Evolutionary conservation across 441 rosid genomes (phyloP).

Genomic region (Flueggea neowawraea): DNA sequence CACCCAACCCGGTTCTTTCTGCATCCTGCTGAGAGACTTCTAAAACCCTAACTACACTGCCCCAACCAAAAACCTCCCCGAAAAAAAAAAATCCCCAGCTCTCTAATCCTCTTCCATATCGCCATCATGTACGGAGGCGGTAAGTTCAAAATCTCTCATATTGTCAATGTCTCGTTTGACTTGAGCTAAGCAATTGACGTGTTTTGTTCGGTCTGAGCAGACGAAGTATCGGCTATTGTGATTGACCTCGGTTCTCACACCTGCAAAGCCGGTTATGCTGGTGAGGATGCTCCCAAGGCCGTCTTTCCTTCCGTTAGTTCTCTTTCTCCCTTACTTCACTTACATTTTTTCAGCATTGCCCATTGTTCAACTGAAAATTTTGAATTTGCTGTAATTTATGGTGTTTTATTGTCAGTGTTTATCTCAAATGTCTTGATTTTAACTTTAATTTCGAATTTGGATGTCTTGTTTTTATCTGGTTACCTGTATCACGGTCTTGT

Average conservation of each 20-base stretch:
- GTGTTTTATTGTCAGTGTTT: too few relatives aligned
- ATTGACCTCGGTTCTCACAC: slow-evolving; percentile 98
- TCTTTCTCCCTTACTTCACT: not conserved
- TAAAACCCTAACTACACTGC: too few relatives aligned
- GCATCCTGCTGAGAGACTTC: too few relatives aligned
- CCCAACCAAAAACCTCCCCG: too few relatives aligned
- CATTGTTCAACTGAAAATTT: too few relatives aligned
- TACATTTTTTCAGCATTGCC: slow-evolving; percentile 1
- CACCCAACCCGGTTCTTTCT: too few relatives aligned
- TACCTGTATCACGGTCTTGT: too few relatives aligned
- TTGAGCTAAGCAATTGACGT: not conserved
- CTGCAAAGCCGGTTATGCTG: slow-evolving; percentile 99
- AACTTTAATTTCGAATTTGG: too few relatives aligned
- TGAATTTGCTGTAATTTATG: too few relatives aligned
- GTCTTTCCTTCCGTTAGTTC: slow-evolving; percentile 93
- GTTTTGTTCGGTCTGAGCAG: slow-evolving; percentile 34
- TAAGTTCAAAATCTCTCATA: slow-evolving; percentile 29
- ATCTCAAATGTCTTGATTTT: too few relatives aligned
- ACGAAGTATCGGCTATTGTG: slow-evolving; percentile 98
- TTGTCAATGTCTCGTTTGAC: not conserved
- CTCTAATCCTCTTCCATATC: not conserved
- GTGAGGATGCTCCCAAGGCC: slow-evolving; percentile 99
- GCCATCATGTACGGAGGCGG: slow-evolving; percentile 94
- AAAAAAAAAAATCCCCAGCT: not conserved
- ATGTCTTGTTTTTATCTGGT: too few relatives aligned